Conservation (phyloP, 495 filamentous ascomycete species). For the Tuber melanosporum region DNA sequence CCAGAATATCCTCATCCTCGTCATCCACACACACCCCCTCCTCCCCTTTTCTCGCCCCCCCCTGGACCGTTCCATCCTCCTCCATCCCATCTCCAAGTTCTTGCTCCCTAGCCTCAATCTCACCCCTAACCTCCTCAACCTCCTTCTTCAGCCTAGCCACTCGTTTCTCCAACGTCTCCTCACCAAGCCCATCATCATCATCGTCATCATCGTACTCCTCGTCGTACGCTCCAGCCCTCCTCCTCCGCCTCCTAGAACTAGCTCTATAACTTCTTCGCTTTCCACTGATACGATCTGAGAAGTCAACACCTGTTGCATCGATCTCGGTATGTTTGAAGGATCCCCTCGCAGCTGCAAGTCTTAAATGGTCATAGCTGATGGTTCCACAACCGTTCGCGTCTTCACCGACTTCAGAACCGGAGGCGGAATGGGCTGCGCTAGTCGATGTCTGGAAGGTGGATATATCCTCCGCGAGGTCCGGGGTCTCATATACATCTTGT, state of each 20-base stretch:
- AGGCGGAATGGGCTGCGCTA: constrained; percentile 57
- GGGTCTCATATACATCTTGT: constrained; percentile 92
- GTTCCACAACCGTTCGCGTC: constrained; percentile 48
- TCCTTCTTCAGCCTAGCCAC: constrained; percentile 72
- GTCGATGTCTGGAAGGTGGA: constrained; percentile 74
- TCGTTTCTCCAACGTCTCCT: constrained; percentile 51
- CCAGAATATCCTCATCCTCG: constrained; percentile 13
- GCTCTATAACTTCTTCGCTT: constrained; percentile 77
- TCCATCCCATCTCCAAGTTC: constrained; percentile 34
- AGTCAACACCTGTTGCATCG: constrained; percentile 68
- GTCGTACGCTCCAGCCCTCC: constrained; percentile 55
- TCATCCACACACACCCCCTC: constrained; percentile 28
- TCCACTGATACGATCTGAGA: constrained; percentile 69
- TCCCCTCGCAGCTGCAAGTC: constrained; percentile 68
- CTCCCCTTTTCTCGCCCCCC: constrained; percentile 29
- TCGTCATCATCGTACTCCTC: constrained; percentile 44
- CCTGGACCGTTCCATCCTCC: constrained; percentile 29
- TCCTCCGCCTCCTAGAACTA: constrained; percentile 58
- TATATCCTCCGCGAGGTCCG: constrained; percentile 77
- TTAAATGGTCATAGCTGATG: constrained; percentile 67
- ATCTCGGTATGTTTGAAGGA: constrained; percentile 68
- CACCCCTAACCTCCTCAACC: constrained; percentile 68
- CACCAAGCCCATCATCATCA: constrained; percentile 36
- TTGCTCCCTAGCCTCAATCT: constrained; percentile 52
- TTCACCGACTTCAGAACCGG: constrained; percentile 53